Percentiles rank a stretch among this genome's conserved stretches.
Evolutionary conservation across 2,329 filamentous ascomycete genomes (phyloP).

Genomic region (Berkeleyomyces basicola): DNA sequence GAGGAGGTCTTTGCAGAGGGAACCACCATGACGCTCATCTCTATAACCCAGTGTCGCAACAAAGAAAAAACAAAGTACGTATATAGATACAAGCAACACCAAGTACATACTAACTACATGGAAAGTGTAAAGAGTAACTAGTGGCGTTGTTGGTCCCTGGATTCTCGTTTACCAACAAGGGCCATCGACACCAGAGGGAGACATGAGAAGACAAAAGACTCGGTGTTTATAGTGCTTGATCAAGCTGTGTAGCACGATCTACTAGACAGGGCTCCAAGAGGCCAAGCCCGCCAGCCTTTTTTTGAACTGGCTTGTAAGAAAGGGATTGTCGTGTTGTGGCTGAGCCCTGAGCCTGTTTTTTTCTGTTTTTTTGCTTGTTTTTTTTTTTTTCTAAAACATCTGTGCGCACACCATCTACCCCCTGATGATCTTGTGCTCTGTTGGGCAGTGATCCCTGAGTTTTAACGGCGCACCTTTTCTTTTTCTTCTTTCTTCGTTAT

Average conservation of each 20-base stretch:
- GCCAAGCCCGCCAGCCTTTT: neutral
- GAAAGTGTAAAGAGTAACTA: too few species aligned
- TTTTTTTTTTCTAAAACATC: neutral
- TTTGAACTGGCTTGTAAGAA: neutral
- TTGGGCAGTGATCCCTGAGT: neutral
- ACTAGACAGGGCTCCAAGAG: neutral
- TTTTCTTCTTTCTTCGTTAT: neutral
- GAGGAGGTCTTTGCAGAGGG: neutral
- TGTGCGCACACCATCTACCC: neutral
- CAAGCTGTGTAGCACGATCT: neutral
- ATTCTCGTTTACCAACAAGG: too few species aligned
- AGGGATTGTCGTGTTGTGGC: neutral
- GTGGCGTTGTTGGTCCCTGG: too few species aligned
- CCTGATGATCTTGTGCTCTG: neutral
- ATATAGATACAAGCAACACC: too few species aligned
- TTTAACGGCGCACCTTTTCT: neutral
- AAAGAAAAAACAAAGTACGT: too few species aligned
- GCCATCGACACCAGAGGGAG: too few species aligned
- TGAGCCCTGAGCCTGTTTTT: neutral
- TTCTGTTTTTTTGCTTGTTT: neutral
- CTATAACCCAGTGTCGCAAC: too few species aligned
- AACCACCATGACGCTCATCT: too few species aligned
- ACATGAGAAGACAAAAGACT: too few species aligned
- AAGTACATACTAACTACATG: too few species aligned
- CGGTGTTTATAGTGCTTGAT: too few species aligned